Base-by-base conservation (phyloP, 352 stramenopile species). In the Bremia lactucae region DNA sequence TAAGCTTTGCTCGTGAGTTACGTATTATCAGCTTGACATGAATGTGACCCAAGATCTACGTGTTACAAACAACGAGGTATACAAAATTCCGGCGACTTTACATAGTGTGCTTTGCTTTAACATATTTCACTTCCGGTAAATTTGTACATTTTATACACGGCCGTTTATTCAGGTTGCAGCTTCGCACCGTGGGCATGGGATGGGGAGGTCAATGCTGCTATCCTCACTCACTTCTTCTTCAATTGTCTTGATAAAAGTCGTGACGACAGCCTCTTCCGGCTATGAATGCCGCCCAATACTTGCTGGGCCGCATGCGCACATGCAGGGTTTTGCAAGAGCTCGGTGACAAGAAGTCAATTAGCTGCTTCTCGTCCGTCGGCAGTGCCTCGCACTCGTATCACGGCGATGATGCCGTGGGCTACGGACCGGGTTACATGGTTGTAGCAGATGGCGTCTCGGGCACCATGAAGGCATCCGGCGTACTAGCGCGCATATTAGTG, bases 351-450 rank as follows among this genome's bases (percentile, higher is more conserved):
- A 58, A 52, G 24, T 14, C 46, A 16, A 44, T 31, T 38, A n/a
- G 58, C 40, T 82, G 75, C 50, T 91, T 93, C 47, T 47, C 68
- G 44, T 91, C 81, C 4, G 75, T 93, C 2, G 73, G 69, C 28
- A 86, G 68, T 36, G 77, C 81, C 6, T 62, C 68, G 36, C 73
- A 90, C 59, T 77, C 62, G 43, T 93, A 87, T 57, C 78, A 91
- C 39, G 81, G 78, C 25, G 81, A 93, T 57, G 81, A 93, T 43
- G 81, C 81, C 1, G 72, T 90, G 15, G 81, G 77, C n/a, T 93
- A 83, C 47, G 81, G 81, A 0, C 75, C 77, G 2, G 61, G 71
- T 29, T 93, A 86, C 60, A 90, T 93, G 78, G 78, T 90, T 15
- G 69, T 90, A 14, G 75, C 77, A 2, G 81, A 93, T 59, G 81